Evolutionary conservation across 2,329 filamentous ascomycete genomes (phyloP), one percentile per base, ranked within the genome.

Genomic region (Diplodia corticola): DNA sequence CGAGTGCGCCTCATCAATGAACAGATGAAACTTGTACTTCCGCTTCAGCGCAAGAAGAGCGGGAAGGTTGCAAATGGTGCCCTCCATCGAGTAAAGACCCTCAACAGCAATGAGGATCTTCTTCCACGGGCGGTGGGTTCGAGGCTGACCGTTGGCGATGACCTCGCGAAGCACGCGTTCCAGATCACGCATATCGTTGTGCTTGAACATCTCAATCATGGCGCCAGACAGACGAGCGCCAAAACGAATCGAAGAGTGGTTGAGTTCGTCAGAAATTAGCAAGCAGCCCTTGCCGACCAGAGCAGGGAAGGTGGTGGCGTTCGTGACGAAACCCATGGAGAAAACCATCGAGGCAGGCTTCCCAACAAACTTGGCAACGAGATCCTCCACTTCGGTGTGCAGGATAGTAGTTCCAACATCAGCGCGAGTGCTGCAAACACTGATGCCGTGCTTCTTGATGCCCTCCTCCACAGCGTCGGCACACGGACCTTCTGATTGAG

Each of bases 111-210:
- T 91, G 61, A 99, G 79, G 68, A 99, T 98, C 87, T 98, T 99
- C 85, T 96, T 97, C 95, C 95, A 99, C 1, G 95, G 95, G 33
- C 95, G 91, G 79, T 99, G 95, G n/a, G 94, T 99, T 70, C 95
- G 91, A 63, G 95, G 95, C 77, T 99, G 95, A 51, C 95, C 95
- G 80, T 98, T 94, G 15, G 94, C 93, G 75, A 99, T 98, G 70
- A 89, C 91, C 76, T 98, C 93, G 49, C 95, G 90, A 6, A 99
- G 87, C 72, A 91, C 88, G 67, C 86, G 86, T 80, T 99, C 95
- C 20, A 99, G 84, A 72, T 96, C 89, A 30, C 80, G 81, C 89
- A 97, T 96, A 78, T 98, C 91, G 77, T 99, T 99, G 84, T 99
- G 95, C 83, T 93, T 96, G 85, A 98, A 99, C 75, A 94, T 96